Evolutionary conservation across 2,329 filamentous ascomycete genomes (phyloP).

Genomic region (Alternaria sp.): DNA sequence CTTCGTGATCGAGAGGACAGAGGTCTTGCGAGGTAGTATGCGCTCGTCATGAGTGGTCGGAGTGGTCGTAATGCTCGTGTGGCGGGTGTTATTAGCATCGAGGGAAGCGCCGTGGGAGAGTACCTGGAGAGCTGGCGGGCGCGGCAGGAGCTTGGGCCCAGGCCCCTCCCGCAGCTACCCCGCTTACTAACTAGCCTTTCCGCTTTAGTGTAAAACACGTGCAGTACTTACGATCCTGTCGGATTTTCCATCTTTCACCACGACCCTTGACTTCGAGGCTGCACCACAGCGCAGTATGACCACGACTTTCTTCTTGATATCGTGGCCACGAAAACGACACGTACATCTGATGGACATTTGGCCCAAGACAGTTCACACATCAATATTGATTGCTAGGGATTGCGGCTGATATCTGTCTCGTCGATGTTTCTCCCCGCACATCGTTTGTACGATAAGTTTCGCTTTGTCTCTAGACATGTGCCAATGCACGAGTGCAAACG

Average conservation of each 20-base stretch:
- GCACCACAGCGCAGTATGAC: no score
- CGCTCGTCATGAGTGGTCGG: conserved; percentile 26
- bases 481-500: no score
- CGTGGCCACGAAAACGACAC: no score
- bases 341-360: no score
- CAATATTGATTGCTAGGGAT: no score
- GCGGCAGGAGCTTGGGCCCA: conserved; percentile 10
- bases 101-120: neutral
- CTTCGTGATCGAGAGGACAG: conserved; percentile 4
- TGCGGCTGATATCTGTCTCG: no score
- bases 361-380: no score
- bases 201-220: neutral
- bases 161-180: neutral
- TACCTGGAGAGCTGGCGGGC: neutral
- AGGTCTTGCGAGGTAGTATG: conserved; percentile 31
- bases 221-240: neutral
- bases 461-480: no score
- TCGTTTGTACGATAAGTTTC: no score
- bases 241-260: neutral
- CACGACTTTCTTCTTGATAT: no score
- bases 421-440: no score
- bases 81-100: neutral
- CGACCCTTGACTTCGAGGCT: no score
- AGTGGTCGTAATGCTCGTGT: neutral
- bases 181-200: neutral